phyloP scores from a whole-genome alignment of 108 stramenopile genomes.

The Heterococcus sp. region DNA sequence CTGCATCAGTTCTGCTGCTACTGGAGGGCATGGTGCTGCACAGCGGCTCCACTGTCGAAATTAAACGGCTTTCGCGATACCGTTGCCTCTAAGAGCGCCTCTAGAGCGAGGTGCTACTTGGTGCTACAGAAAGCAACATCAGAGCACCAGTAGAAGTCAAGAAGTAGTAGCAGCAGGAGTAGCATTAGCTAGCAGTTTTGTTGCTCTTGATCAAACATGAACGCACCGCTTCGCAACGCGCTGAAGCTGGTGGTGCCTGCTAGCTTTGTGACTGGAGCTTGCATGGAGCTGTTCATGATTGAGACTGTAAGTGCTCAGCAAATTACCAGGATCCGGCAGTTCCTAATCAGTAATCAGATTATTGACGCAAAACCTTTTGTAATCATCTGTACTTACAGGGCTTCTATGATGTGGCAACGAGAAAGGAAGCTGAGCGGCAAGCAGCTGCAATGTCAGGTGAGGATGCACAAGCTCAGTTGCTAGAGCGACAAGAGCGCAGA shows the following conservation, averaged over 20 bases:
- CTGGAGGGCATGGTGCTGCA: too few relatives aligned
- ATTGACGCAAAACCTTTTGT: not conserved
- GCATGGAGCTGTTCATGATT: slow-evolving; percentile 46
- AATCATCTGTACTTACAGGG: slow-evolving; percentile 1
- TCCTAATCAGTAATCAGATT: not conserved
- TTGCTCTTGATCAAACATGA: too few relatives aligned
- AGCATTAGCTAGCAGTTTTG: too few relatives aligned
- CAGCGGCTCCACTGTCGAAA: too few relatives aligned
- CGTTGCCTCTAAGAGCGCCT: too few relatives aligned
- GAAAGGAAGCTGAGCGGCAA: slow-evolving; percentile 31
- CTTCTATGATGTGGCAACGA: slow-evolving; percentile 22
- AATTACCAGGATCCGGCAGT: not conserved
- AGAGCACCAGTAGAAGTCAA: not conserved
- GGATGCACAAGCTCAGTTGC: too few relatives aligned
- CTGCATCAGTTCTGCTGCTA: too few relatives aligned
- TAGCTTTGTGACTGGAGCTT: slow-evolving; percentile 15
- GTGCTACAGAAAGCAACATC: too few relatives aligned
- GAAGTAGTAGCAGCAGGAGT: not conserved
- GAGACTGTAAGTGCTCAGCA: slow-evolving; percentile 12
- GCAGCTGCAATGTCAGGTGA: slow-evolving; percentile 5
- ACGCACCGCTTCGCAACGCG: not conserved
- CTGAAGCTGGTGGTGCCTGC: slow-evolving; percentile 9
- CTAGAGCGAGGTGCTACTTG: too few relatives aligned
- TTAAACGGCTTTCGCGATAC: too few relatives aligned
- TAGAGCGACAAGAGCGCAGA: not conserved